phyloP scores from a whole-genome alignment of 1,139 yeast species.

The Hanseniaspora sp. region DNA sequence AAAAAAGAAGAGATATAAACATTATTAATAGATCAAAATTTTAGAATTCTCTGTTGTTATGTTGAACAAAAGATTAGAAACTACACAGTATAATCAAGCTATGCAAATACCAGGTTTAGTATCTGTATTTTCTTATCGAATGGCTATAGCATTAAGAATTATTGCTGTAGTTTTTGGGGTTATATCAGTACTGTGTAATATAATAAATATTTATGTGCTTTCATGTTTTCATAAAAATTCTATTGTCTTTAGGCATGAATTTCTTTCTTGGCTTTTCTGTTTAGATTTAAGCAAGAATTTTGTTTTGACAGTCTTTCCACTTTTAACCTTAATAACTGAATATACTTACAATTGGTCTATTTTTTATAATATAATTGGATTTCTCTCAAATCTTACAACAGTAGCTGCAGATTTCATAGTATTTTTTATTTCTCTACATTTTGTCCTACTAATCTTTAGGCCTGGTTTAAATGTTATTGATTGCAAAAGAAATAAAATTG shows the following conservation, averaged over 20 bases:
- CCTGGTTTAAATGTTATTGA: slow-evolving; percentile 44
- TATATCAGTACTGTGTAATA: slow-evolving; percentile 46
- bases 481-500: slow-evolving; percentile 36
- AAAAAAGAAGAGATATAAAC: too few species aligned
- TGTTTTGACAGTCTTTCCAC: slow-evolving; percentile 60
- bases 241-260: slow-evolving; percentile 57
- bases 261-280: slow-evolving; percentile 53
- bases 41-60: neutral
- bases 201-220: slow-evolving; percentile 44
- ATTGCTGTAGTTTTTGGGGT: slow-evolving; percentile 50
- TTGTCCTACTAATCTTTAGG: slow-evolving; percentile 59
- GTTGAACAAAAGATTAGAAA: slow-evolving; percentile 13
- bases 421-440: slow-evolving; percentile 70
- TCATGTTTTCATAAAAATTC: slow-evolving; percentile 52
- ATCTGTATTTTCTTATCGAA: slow-evolving; percentile 23
- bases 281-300: slow-evolving; percentile 70
- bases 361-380: slow-evolving; percentile 69
- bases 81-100: slow-evolving; percentile 27
- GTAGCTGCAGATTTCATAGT: slow-evolving; percentile 88
- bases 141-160: slow-evolving; percentile 33
- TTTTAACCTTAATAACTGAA: slow-evolving; percentile 35
- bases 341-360: slow-evolving; percentile 43
- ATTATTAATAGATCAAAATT: neutral
- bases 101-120: slow-evolving; percentile 29
- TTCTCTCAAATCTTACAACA: slow-evolving; percentile 69